phyloP scores from a whole-genome alignment of 2,329 filamentous ascomycete genomes.

The Alternaria sp. region DNA sequence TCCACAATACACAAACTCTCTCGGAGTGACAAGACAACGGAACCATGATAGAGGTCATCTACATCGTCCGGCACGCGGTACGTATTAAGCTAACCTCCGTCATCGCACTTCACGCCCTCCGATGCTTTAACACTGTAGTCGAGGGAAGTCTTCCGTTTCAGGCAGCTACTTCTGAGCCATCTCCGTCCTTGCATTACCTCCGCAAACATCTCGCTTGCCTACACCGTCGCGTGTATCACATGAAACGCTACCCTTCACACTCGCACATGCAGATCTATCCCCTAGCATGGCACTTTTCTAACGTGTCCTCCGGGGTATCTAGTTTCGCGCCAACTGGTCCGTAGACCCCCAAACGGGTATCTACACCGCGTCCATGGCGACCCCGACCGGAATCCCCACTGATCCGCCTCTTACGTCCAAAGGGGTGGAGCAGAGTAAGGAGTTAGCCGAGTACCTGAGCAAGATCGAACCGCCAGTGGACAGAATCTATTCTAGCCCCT shows the following conservation, averaged over 20 bases:
- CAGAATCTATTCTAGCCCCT: conserved; percentile 69
- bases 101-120: conserved; percentile 8
- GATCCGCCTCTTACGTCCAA: conserved; percentile 88
- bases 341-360: conserved; percentile 80
- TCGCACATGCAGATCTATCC: not conserved
- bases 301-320: conserved; percentile 19
- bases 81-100: conserved; percentile 38
- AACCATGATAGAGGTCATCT: conserved; percentile 55
- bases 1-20: not conserved
- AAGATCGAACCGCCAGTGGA: conserved; percentile 71
- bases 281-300: conserved; percentile 26
- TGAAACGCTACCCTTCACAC: conserved; percentile 1
- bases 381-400: conserved; percentile 85
- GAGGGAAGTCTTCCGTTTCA: conserved; percentile 15
- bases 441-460: conserved; percentile 72
- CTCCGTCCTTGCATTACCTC: conserved; percentile 15
- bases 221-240: conserved; percentile 9
- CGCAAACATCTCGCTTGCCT: conserved; percentile 1
- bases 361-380: conserved; percentile 71
- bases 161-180: conserved; percentile 3
- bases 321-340: conserved; percentile 89
- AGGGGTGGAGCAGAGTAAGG: conserved; percentile 80
- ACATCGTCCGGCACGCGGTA: conserved; percentile 59
- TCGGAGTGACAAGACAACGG: not conserved
- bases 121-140: conserved; percentile 11